A percentile compares a stretch with the other conserved stretches of the same genome.
Evolutionary conservation across 495 filamentous ascomycete genomes (phyloP).

Genomic region (Viridothelium virens): DNA sequence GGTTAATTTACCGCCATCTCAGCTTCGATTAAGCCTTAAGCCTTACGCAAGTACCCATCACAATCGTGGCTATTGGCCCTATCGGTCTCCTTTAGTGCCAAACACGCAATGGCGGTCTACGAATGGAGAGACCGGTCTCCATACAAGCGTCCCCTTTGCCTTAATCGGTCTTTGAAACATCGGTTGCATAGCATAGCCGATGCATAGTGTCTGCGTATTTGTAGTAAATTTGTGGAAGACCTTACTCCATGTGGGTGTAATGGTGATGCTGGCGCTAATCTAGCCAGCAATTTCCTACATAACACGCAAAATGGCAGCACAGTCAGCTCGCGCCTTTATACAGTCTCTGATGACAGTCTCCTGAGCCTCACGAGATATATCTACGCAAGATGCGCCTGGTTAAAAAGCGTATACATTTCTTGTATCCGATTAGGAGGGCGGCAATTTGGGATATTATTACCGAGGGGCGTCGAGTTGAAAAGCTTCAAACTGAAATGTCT

Average conservation of each 20-base stretch:
- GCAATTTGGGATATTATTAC: background rate
- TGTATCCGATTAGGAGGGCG: background rate
- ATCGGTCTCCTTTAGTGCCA: background rate
- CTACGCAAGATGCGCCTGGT: background rate
- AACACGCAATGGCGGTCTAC: background rate
- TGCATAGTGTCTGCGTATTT: background rate
- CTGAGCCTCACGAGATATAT: background rate
- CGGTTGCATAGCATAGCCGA: background rate
- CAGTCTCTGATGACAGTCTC: background rate
- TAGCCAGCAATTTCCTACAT: background rate
- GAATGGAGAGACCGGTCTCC: background rate
- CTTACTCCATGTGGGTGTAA: background rate
- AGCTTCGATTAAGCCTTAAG: background rate
- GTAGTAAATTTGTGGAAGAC: background rate
- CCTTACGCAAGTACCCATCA: background rate
- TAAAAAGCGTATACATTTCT: background rate
- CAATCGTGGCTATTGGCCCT: background rate
- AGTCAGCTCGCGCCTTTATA: background rate
- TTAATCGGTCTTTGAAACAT: background rate
- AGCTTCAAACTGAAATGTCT: conserved; percentile 16
- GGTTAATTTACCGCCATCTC: background rate
- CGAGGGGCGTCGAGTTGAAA: background rate
- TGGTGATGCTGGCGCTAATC: background rate
- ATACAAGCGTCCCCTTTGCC: background rate
- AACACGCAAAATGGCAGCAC: background rate